These are phyloP conservation scores for Beta macrorhiza DNA, from an alignment of 179 eudicot genomes.

Conservation along the genomic window DNA sequence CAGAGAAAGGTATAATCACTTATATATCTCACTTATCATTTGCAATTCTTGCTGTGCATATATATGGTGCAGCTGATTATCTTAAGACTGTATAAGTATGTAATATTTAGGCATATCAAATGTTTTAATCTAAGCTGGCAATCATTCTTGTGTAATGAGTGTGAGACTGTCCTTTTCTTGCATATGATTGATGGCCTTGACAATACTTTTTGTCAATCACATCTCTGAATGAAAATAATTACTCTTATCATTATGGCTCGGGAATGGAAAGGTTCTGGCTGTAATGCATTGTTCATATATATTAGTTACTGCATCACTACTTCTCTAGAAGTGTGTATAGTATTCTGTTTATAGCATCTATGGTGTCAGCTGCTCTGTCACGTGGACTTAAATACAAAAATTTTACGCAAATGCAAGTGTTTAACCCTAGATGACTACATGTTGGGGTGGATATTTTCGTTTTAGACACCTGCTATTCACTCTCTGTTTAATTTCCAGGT, in stretches of 20 bases:
- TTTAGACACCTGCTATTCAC: too few species aligned
- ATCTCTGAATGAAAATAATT: neutral
- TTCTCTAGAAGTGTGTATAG: too few species aligned
- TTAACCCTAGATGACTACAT: too few species aligned
- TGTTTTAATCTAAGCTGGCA: neutral
- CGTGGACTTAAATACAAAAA: too few species aligned
- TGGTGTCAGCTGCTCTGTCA: too few species aligned
- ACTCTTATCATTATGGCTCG: neutral
- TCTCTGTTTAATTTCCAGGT: slow-evolving; percentile 23
- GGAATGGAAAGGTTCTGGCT: slow-evolving; percentile 3
- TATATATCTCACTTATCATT: neutral
- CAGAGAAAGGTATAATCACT: slow-evolving; percentile 11
- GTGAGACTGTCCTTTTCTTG: neutral
- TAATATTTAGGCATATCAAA: neutral
- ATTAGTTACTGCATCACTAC: too few species aligned
- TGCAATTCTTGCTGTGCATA: neutral
- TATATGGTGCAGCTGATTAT: too few species aligned
- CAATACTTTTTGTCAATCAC: neutral
- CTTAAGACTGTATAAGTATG: neutral
- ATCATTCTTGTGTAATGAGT: neutral
- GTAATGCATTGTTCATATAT: too few species aligned
- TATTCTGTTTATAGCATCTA: too few species aligned
- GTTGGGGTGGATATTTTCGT: too few species aligned
- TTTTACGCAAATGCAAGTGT: too few species aligned
- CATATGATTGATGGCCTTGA: neutral